Percentiles rank a stretch among this genome's conserved stretches.
phyloP scores from a whole-genome alignment of 148 eudicot species.

The Tetragonia tetragonoides region DNA sequence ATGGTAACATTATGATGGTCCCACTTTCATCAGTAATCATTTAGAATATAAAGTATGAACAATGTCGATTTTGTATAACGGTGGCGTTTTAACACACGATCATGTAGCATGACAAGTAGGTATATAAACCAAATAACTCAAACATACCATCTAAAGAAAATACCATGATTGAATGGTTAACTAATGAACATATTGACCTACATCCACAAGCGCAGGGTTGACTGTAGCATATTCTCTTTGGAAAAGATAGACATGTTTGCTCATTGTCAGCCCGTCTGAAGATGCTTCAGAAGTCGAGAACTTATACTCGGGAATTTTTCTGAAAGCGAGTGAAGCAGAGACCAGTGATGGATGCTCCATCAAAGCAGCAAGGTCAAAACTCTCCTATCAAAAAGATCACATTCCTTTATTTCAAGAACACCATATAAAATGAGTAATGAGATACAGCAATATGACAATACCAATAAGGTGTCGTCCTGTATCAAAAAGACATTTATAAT shows the following conservation, averaged over 20 bases:
- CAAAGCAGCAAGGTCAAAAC: slow-evolving; percentile 43
- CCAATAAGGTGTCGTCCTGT: background rate
- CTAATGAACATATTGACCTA: slow-evolving; percentile 34
- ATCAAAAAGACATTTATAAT: background rate
- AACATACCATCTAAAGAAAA: background rate
- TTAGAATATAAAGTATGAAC: background rate
- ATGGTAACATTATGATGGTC: background rate
- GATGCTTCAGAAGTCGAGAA: slow-evolving; percentile 46
- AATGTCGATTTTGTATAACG: background rate
- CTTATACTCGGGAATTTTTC: slow-evolving; percentile 50
- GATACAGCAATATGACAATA: background rate
- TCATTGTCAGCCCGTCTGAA: slow-evolving; percentile 30
- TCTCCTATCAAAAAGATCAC: slow-evolving; percentile 41
- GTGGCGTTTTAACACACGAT: background rate
- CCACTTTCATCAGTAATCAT: slow-evolving; percentile 4
- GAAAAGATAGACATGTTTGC: slow-evolving; percentile 72
- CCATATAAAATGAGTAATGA: background rate
- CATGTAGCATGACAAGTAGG: background rate
- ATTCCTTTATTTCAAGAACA: background rate
- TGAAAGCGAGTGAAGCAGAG: slow-evolving; percentile 63
- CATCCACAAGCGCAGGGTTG: slow-evolving; percentile 80
- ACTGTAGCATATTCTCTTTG: slow-evolving; percentile 96
- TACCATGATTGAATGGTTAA: background rate
- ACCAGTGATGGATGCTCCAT: slow-evolving; percentile 69
- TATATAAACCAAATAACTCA: background rate